These are phyloP conservation scores for Gautieria morchelliformis DNA, from an alignment of 768 basidiomycete genomes.

Conservation along the genomic window DNA sequence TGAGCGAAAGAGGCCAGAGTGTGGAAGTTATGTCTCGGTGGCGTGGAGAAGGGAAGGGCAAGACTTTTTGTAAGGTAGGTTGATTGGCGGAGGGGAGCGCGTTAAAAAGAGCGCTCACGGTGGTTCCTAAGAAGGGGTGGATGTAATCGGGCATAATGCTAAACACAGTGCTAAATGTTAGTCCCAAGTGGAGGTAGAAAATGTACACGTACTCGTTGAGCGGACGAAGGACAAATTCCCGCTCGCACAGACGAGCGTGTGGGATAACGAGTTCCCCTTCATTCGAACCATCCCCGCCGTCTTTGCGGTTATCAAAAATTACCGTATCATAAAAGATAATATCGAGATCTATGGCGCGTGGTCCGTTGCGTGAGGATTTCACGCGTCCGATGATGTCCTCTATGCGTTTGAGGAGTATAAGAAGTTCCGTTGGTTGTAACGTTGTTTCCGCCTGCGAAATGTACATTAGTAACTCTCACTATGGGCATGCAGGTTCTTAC, in stretches of 20 bases:
- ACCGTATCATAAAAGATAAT: conserved; percentile 63
- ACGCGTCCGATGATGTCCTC: conserved; percentile 71
- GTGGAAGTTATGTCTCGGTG: conserved; percentile 12
- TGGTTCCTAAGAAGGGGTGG: conserved; percentile 49
- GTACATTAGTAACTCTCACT: not conserved
- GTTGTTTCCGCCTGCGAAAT: conserved; percentile 61
- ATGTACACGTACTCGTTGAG: conserved; percentile 65
- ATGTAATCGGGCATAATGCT: conserved; percentile 75
- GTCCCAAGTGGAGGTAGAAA: not conserved
- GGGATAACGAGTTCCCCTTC: conserved; percentile 72
- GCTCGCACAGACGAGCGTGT: conserved; percentile 69
- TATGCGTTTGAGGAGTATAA: conserved; percentile 59
- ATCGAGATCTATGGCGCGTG: conserved; percentile 85
- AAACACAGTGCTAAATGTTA: not conserved
- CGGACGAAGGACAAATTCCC: conserved; percentile 90
- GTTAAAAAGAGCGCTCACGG: conserved; percentile 37
- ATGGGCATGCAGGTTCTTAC: conserved; percentile 36
- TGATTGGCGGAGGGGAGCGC: conserved; percentile 26
- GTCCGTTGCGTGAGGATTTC: conserved; percentile 74
- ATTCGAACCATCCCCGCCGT: conserved; percentile 36
- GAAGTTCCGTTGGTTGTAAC: conserved; percentile 46
- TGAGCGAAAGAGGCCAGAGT: conserved; percentile 18
- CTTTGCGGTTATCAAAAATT: conserved; percentile 49
- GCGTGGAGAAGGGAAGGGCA: conserved; percentile 48
- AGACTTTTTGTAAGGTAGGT: conserved; percentile 53